Conservation (phyloP, 1,139 yeast genomes). For the Blastobotrys ciferrii region DNA sequence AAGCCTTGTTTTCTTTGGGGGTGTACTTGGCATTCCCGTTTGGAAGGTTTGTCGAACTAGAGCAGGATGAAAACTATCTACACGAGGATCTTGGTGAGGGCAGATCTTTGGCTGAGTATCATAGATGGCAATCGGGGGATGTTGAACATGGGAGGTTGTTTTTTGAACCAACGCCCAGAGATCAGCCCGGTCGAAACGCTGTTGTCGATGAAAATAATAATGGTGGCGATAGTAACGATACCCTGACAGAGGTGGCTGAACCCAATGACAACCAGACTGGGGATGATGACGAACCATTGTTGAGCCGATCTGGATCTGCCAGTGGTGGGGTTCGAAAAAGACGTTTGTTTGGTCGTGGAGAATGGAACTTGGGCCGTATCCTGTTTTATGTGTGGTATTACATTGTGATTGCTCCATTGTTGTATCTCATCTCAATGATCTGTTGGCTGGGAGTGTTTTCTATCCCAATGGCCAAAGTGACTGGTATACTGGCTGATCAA, state of each 20-base stretch:
- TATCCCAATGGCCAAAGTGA: conserved; percentile 86
- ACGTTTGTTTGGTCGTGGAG: conserved; percentile 87
- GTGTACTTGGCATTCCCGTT: conserved; percentile 76
- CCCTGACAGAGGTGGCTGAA: conserved; percentile 16
- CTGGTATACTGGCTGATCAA: conserved; percentile 68
- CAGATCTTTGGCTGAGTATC: conserved; percentile 77
- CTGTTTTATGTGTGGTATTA: conserved; percentile 75
- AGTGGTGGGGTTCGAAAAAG: conserved; percentile 32
- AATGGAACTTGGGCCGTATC: conserved; percentile 85
- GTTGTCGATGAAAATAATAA: background rate
- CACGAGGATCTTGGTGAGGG: conserved; percentile 91
- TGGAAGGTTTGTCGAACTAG: conserved; percentile 81
- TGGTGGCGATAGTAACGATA: conserved; percentile 17
- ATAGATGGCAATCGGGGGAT: conserved; percentile 83
- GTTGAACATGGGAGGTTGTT: conserved; percentile 57
- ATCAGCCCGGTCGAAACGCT: background rate
- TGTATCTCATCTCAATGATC: conserved; percentile 52
- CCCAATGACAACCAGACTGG: conserved; percentile 23
- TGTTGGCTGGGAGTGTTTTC: conserved; percentile 88
- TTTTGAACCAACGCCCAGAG: conserved; percentile 52
- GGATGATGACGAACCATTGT: conserved; percentile 28
- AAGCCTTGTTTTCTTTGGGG: conserved; percentile 61
- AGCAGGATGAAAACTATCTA: conserved; percentile 74
- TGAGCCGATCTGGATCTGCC: conserved; percentile 13
- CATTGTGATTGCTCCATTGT: conserved; percentile 64